Percentiles rank a stretch among this genome's conserved stretches.
phyloP scores from a whole-genome alignment of 345 rosid species.

The Ceriops tagal region DNA sequence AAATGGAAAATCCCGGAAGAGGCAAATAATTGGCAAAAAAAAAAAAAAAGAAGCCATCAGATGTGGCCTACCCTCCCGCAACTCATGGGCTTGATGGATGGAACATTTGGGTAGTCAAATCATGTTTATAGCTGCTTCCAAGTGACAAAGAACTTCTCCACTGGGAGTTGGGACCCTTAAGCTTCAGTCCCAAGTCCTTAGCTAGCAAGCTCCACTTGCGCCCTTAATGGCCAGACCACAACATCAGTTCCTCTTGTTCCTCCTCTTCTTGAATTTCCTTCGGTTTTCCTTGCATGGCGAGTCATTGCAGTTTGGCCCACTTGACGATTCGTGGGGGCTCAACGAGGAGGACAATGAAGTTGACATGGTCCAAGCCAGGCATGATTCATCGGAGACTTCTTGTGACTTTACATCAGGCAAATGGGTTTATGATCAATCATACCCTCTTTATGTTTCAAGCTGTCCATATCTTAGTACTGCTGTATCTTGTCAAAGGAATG shows the following conservation, averaged over 20 bases:
- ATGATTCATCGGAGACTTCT: constrained; percentile 22
- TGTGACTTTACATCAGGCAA: constrained; percentile 72
- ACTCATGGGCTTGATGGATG: constrained; percentile 13
- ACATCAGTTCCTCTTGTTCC: constrained; percentile 1
- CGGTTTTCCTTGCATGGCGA: constrained; percentile 25
- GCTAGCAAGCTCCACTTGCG: constrained; percentile 2
- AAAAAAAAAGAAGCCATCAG: not conserved
- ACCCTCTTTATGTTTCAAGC: constrained; percentile 73
- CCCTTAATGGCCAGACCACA: constrained; percentile 31
- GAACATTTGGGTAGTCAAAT: not conserved
- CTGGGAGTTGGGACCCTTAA: too few species aligned
- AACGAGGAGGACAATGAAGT: constrained; percentile 37
- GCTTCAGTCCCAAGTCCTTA: too few species aligned
- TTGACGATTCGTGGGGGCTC: constrained; percentile 25
- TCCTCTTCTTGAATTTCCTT: constrained; percentile 6
- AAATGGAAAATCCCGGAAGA: not conserved
- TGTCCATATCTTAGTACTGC: constrained; percentile 84
- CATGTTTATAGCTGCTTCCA: constrained; percentile 1
- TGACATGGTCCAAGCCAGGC: constrained; percentile 39
- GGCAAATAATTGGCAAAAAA: not conserved
- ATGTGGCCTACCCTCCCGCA: constrained; percentile 13
- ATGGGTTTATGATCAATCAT: constrained; percentile 71
- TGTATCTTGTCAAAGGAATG: constrained; percentile 77
- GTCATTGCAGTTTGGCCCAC: constrained; percentile 29
- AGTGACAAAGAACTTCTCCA: not conserved